Evolutionary conservation across 2,329 filamentous ascomycete genomes (phyloP).

Genomic region (Epichloe hybrida): DNA sequence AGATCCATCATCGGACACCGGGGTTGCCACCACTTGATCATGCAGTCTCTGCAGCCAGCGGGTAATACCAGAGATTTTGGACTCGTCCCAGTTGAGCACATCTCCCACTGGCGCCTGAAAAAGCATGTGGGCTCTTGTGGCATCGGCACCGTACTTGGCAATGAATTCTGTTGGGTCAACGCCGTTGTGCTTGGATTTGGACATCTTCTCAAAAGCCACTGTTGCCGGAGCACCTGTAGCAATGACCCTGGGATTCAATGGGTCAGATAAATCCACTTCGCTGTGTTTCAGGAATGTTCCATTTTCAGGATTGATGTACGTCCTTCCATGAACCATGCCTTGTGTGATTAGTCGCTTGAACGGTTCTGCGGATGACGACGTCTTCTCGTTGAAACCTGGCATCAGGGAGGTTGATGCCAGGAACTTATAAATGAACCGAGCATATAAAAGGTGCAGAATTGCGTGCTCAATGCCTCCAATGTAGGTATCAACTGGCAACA

Average conservation of each 20-base stretch:
- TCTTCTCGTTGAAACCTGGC: conserved; percentile 23
- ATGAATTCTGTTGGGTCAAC: conserved; percentile 69
- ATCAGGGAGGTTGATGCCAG: conserved; percentile 44
- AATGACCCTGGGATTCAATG: conserved; percentile 44
- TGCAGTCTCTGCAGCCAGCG: conserved; percentile 64
- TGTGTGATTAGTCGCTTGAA: conserved; percentile 76
- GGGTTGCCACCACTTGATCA: conserved; percentile 33
- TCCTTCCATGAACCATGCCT: conserved; percentile 87
- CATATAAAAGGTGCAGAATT: conserved; percentile 78
- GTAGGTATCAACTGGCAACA: conserved; percentile 74
- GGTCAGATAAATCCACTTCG: conserved; percentile 53
- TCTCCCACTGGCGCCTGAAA: conserved; percentile 80
- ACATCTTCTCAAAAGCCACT: conserved; percentile 80
- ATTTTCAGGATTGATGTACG: conserved; percentile 59
- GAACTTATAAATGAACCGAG: conserved; percentile 84
- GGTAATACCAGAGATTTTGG: conserved; percentile 67
- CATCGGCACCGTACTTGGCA: conserved; percentile 64
- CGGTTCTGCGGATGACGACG: conserved; percentile 45
- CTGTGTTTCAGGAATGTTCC: conserved; percentile 65
- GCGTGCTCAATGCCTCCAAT: conserved; percentile 84
- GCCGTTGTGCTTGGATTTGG: conserved; percentile 86
- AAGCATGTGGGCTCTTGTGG: conserved; percentile 72
- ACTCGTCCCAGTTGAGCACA: conserved; percentile 76
- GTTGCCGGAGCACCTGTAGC: conserved; percentile 44
- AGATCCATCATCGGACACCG: conserved; percentile 7